These are phyloP conservation scores for Penicillium angulare DNA, from an alignment of 495 filamentous ascomycete species.

Conservation along the genomic window DNA sequence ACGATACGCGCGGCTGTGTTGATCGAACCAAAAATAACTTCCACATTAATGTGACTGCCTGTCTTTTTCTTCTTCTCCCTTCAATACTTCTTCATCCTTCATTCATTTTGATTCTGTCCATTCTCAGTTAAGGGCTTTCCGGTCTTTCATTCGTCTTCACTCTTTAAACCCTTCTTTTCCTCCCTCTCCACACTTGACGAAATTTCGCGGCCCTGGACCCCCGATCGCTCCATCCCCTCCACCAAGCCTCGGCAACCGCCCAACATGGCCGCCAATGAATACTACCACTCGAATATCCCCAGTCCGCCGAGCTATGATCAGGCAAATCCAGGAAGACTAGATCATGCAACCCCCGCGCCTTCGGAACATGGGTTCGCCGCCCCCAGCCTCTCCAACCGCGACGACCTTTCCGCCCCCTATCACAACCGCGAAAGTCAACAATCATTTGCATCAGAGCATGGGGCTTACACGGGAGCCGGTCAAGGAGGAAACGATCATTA, in stretches of 20 bases:
- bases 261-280: slow-evolving; percentile 81
- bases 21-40: slow-evolving; percentile 30
- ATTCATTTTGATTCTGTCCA: too few relatives aligned
- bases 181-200: neutral
- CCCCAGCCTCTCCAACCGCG: slow-evolving; percentile 26
- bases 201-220: neutral
- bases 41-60: slow-evolving; percentile 26
- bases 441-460: slow-evolving; percentile 38
- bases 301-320: slow-evolving; percentile 46
- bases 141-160: neutral
- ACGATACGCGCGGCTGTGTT: slow-evolving; percentile 27
- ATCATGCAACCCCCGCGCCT: slow-evolving; percentile 25
- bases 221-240: neutral
- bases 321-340: slow-evolving; percentile 25
- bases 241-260: slow-evolving; percentile 12
- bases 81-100: too few relatives aligned
- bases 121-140: too few relatives aligned
- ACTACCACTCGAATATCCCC: slow-evolving; percentile 58
- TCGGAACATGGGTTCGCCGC: slow-evolving; percentile 29
- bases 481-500: slow-evolving; percentile 44
- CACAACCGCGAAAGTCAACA: slow-evolving; percentile 41
- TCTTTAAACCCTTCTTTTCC: neutral
- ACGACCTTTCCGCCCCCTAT: slow-evolving; percentile 32
- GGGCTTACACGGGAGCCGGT: slow-evolving; percentile 31
- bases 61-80: neutral